phyloP scores from a whole-genome alignment of 192 early-diverging fungal genomes.

The Rhizophagus sp. region DNA sequence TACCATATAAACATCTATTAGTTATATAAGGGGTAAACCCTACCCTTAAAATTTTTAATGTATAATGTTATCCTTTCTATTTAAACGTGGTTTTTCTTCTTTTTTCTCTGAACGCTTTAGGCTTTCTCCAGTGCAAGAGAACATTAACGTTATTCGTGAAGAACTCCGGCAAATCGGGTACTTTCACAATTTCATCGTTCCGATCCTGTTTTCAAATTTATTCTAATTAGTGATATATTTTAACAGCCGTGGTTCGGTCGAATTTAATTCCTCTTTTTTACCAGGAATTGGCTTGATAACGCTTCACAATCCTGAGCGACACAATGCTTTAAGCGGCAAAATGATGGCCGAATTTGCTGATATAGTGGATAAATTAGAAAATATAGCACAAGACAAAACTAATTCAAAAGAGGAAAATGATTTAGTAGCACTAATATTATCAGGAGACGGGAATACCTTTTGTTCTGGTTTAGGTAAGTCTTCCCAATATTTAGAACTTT shows the following conservation, averaged over 20 bases:
- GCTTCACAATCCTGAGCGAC: slow-evolving; percentile 42
- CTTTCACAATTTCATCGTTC: neutral
- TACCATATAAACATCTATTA: too few relatives aligned
- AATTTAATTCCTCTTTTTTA: slow-evolving; percentile 15
- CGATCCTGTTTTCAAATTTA: neutral
- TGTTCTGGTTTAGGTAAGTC: slow-evolving; percentile 32
- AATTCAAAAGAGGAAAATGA: neutral
- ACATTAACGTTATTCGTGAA: slow-evolving; percentile 4
- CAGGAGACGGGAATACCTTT: slow-evolving; percentile 26
- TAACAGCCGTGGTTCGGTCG: slow-evolving; percentile 5
- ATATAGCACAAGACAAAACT: neutral
- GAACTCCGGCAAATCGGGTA: slow-evolving; percentile 19
- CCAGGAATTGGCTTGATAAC: slow-evolving; percentile 17
- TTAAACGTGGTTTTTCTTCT: neutral
- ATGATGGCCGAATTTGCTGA: slow-evolving; percentile 66
- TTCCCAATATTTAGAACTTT: slow-evolving; percentile 25
- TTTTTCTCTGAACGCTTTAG: neutral
- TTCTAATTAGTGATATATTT: neutral
- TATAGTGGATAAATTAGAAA: slow-evolving; percentile 50
- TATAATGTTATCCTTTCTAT: neutral
- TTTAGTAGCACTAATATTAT: slow-evolving; percentile 13
- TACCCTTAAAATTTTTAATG: neutral
- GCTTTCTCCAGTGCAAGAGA: neutral
- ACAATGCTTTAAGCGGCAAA: slow-evolving; percentile 59
- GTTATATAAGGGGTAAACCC: too few relatives aligned